A percentile compares a stretch with the other conserved stretches of the same genome.
phyloP scores from a whole-genome alignment of 371 early-diverging fungal genomes.

The Syncephalis fuscata region DNA sequence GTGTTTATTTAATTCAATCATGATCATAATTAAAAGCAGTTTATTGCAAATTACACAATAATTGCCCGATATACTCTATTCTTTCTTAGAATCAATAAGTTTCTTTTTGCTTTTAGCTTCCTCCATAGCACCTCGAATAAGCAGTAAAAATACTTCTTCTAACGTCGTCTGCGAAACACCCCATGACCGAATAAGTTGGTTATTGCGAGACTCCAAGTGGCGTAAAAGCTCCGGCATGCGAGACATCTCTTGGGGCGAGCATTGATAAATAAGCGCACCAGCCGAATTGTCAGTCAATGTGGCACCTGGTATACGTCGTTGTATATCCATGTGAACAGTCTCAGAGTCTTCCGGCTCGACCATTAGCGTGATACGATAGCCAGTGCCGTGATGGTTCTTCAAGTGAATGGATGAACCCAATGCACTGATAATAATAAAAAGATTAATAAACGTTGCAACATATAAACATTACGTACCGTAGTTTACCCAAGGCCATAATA shows the following conservation, averaged over 20 bases:
- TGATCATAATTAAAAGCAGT: too few relatives aligned
- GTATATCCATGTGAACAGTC: slow-evolving; percentile 15
- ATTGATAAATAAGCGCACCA: slow-evolving; percentile 38
- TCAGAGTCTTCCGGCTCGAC: slow-evolving; percentile 13
- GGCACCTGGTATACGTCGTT: slow-evolving; percentile 23
- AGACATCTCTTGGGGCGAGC: slow-evolving; percentile 18
- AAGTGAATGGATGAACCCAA: slow-evolving; percentile 41
- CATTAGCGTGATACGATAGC: slow-evolving; percentile 28
- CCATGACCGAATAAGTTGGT: slow-evolving; percentile 29
- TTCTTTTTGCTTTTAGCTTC: too few relatives aligned
- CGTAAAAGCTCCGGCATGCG: slow-evolving; percentile 25
- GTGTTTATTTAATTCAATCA: too few relatives aligned
- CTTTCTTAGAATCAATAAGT: too few relatives aligned
- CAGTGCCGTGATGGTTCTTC: slow-evolving; percentile 47
- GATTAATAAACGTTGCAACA: background rate
- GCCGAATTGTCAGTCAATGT: slow-evolving; percentile 43
- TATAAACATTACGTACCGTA: slow-evolving; percentile 10
- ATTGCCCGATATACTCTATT: too few relatives aligned
- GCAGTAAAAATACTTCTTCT: slow-evolving; percentile 33
- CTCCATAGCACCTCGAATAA: slow-evolving; percentile 19
- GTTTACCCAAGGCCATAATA: slow-evolving; percentile 48
- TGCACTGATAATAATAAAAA: slow-evolving; percentile 17
- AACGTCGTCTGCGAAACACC: slow-evolving; percentile 55
- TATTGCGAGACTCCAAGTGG: slow-evolving; percentile 20
- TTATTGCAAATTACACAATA: too few relatives aligned